Conservation (phyloP, 768 basidiomycete species). For the Pleurotus sapidus region DNA sequence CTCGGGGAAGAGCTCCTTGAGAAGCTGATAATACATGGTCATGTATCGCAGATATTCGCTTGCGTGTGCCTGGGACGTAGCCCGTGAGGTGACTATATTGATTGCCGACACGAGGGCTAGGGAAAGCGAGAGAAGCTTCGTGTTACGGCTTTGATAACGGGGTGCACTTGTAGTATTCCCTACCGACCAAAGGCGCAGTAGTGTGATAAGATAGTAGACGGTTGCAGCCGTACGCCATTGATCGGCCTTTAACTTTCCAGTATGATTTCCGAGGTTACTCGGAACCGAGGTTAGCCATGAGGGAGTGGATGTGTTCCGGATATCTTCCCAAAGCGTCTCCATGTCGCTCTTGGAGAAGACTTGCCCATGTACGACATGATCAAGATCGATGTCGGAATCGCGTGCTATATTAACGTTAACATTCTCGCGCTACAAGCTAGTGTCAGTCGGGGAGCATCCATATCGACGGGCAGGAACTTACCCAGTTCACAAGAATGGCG, state of each 20-base stretch:
- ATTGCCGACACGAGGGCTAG: not conserved
- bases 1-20: constrained; percentile 10
- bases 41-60: not conserved
- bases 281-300: constrained; percentile 27
- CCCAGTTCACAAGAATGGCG: not conserved
- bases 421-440: not conserved
- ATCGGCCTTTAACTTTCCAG: constrained; percentile 31
- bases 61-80: not conserved
- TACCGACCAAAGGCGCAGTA: constrained; percentile 28
- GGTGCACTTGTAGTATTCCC: constrained; percentile 8
- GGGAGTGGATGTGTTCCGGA: constrained; percentile 15
- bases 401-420: not conserved
- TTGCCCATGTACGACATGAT: not conserved
- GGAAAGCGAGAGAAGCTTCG: not conserved
- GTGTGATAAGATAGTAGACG: constrained; percentile 28
- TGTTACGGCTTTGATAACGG: not conserved
- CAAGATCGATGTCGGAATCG: not conserved
- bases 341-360: not conserved
- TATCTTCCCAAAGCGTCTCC: not conserved
- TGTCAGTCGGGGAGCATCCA: not conserved
- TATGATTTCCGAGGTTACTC: constrained; percentile 19
- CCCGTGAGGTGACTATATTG: not conserved
- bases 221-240: constrained; percentile 27
- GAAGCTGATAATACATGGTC: not conserved
- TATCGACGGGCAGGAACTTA: not conserved